Conservation (phyloP, 495 filamentous ascomycete genomes). For the Penicillium cosmopolitanum region DNA sequence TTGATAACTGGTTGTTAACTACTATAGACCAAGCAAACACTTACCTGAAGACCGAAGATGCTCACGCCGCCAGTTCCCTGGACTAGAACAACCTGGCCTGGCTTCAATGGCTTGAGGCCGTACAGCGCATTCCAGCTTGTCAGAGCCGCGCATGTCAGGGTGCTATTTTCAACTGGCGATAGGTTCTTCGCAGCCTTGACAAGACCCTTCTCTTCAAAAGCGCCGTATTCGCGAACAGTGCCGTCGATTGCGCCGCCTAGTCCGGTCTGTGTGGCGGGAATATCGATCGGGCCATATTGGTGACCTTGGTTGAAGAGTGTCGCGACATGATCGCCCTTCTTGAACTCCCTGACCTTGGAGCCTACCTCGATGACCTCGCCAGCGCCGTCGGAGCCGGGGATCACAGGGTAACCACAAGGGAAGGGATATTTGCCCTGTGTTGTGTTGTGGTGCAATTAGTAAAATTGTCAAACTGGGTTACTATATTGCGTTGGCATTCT, state of each 20-base stretch:
- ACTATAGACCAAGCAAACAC: conserved; percentile 14
- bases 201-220: conserved; percentile 70
- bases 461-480: background rate
- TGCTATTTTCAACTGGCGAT: conserved; percentile 63
- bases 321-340: conserved; percentile 70
- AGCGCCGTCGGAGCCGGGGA: conserved; percentile 78
- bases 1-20: background rate
- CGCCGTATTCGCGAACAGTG: conserved; percentile 70
- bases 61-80: conserved; percentile 85
- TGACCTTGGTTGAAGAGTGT: conserved; percentile 84
- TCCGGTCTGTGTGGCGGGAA: conserved; percentile 50
- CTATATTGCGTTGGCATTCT: background rate
- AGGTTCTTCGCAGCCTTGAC: conserved; percentile 68
- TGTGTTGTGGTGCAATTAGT: too few species aligned
- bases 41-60: conserved; percentile 73
- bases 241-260: conserved; percentile 75
- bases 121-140: conserved; percentile 86
- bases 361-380: conserved; percentile 74
- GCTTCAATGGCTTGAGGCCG: conserved; percentile 65
- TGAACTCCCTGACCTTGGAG: conserved; percentile 65
- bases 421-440: conserved; percentile 70
- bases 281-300: conserved; percentile 60
- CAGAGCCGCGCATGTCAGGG: conserved; percentile 72
- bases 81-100: conserved; percentile 72
- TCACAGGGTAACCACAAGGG: conserved; percentile 56